Conservation (phyloP, 2,329 filamentous ascomycete species). For the Scedosporium aurantiacum region DNA sequence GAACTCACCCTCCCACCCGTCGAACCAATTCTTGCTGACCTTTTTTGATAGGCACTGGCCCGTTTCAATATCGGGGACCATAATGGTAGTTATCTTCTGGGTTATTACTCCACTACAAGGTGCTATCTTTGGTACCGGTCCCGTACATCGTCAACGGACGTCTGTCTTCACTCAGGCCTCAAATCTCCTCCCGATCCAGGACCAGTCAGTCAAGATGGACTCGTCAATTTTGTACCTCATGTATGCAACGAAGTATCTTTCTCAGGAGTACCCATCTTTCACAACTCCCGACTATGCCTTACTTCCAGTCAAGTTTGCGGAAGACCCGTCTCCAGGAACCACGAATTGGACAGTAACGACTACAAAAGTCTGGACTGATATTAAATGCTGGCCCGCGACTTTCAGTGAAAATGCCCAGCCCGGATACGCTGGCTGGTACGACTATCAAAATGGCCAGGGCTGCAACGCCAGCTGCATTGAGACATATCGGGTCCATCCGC, state of each 20-base stretch:
- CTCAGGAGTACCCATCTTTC: conserved; percentile 30
- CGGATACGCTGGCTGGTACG: conserved; percentile 5
- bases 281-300: conserved; percentile 30
- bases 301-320: conserved; percentile 26
- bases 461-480: conserved; percentile 19
- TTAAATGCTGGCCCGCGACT: conserved; percentile 25
- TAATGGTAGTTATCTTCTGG: conserved; percentile 43
- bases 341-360: conserved; percentile 18
- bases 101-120: conserved; percentile 42
- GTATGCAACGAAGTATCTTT: conserved; percentile 34
- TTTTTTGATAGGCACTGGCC: conserved; percentile 35
- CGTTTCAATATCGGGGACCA: conserved; percentile 34
- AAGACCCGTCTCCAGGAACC: background rate
- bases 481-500: conserved; percentile 1
- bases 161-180: conserved; percentile 7
- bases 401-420: background rate
- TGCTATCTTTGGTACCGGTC: conserved; percentile 35
- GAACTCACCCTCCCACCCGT: background rate
- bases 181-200: conserved; percentile 11
- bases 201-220: conserved; percentile 18
- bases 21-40: background rate
- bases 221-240: conserved; percentile 29
- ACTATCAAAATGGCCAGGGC: conserved; percentile 25
- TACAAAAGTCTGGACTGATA: conserved; percentile 23
- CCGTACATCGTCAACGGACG: conserved; percentile 14